Percentiles rank a stretch among this genome's conserved stretches.
Conservation (phyloP, 768 basidiomycete species). For the Tulasnella sp. region DNA sequence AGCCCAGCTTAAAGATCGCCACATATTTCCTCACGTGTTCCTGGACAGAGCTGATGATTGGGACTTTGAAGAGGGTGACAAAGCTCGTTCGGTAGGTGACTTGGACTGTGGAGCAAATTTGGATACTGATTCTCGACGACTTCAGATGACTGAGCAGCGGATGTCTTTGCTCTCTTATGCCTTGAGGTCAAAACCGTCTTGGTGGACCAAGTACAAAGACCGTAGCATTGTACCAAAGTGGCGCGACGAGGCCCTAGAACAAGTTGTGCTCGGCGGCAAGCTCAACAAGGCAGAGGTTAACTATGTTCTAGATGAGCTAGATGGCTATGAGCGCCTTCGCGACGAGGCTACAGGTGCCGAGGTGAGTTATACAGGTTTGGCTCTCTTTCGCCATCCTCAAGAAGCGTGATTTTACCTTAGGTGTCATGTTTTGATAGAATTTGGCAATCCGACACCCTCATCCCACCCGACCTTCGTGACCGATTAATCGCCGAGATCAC, state of each 20-base stretch:
- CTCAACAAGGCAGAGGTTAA: not conserved
- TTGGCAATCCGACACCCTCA: constrained; percentile 26
- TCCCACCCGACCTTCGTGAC: constrained; percentile 22
- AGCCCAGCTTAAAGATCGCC: too few relatives aligned
- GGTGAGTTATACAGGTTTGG: not conserved
- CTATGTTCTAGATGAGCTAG: not conserved
- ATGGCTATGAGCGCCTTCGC: constrained; percentile 1
- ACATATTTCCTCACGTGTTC: too few relatives aligned
- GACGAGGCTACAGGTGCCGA: constrained; percentile 4
- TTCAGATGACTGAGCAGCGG: not conserved
- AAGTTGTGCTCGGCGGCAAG: not conserved
- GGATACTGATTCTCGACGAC: too few relatives aligned
- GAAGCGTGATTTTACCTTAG: too few relatives aligned
- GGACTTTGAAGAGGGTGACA: too few relatives aligned
- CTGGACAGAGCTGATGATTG: too few relatives aligned
- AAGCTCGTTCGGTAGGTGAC: too few relatives aligned
- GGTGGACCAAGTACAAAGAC: constrained; percentile 7
- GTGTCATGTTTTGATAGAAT: constrained; percentile 20
- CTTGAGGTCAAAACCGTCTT: constrained; percentile 6
- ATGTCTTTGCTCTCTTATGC: constrained; percentile 4
- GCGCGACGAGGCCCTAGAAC: not conserved
- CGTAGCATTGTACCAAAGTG: constrained; percentile 7
- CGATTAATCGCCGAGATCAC: constrained; percentile 23
- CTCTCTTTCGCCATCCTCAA: too few relatives aligned
- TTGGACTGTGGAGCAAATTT: too few relatives aligned